These are phyloP conservation scores for Aureobasidium pullulans DNA, from an alignment of 2,329 filamentous ascomycete species.

Conservation along the genomic window DNA sequence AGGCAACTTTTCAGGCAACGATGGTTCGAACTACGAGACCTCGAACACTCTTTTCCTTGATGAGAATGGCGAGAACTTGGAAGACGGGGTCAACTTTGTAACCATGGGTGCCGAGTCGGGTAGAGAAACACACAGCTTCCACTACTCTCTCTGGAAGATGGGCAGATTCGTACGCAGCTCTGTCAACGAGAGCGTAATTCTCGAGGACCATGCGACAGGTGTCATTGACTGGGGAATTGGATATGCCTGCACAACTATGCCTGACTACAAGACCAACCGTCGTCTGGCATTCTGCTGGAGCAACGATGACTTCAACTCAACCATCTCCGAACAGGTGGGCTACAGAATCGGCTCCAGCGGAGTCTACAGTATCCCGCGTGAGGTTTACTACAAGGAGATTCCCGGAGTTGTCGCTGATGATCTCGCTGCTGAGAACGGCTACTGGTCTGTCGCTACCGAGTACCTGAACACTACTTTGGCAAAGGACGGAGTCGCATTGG, in stretches of 20 bases:
- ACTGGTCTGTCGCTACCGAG: conserved; percentile 6
- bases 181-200: background rate
- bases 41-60: conserved; percentile 7
- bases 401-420: conserved; percentile 4
- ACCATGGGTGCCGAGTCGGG: conserved; percentile 11
- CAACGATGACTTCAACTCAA: conserved; percentile 10
- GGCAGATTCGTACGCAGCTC: conserved; percentile 1
- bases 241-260: conserved; percentile 8
- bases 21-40: conserved; percentile 8
- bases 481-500: background rate
- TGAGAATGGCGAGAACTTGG: background rate
- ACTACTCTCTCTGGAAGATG: conserved; percentile 9
- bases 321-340: background rate
- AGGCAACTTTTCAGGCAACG: conserved; percentile 8
- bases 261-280: background rate
- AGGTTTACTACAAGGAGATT: conserved; percentile 12
- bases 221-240: conserved; percentile 11
- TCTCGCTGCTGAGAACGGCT: background rate
- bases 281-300: conserved; percentile 11
- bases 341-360: background rate
- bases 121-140: conserved; percentile 7
- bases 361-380: conserved; percentile 5
- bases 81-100: conserved; percentile 1
- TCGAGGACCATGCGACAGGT: conserved; percentile 9
- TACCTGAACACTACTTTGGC: conserved; percentile 1